phyloP scores from a whole-genome alignment of 768 basidiomycete species.

The Daedaleopsis sinensis region DNA sequence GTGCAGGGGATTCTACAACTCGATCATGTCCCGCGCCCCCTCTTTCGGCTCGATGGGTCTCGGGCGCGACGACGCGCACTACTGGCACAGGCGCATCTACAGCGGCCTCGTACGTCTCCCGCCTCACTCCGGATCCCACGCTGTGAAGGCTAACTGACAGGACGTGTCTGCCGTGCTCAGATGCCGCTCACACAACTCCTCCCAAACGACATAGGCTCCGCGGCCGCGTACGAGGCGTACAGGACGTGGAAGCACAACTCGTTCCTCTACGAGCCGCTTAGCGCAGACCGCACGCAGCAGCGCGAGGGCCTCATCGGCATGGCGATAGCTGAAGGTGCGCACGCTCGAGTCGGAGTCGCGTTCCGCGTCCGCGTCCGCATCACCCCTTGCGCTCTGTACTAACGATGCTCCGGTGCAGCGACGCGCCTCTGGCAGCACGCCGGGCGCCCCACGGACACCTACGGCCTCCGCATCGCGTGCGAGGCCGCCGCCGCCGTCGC shows the following conservation, averaged over 20 bases:
- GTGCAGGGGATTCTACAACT: slow-evolving; percentile 39
- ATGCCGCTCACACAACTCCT: slow-evolving; percentile 52
- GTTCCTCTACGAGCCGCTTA: slow-evolving; percentile 54
- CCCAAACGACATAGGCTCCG: slow-evolving; percentile 69
- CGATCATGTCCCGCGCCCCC: slow-evolving; percentile 34
- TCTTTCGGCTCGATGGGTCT: slow-evolving; percentile 40
- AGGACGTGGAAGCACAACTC: slow-evolving; percentile 60
- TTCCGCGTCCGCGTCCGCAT: too few species aligned
- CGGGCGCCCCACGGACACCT: slow-evolving; percentile 44
- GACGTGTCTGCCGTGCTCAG: slow-evolving; percentile 31
- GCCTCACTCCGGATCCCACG: background rate
- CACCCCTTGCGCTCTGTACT: too few species aligned
- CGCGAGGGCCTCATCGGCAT: slow-evolving; percentile 68
- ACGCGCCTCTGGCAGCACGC: slow-evolving; percentile 57
- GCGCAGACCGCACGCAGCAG: slow-evolving; percentile 59
- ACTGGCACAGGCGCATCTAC: slow-evolving; percentile 70
- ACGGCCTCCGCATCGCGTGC: slow-evolving; percentile 52
- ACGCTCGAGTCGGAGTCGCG: too few species aligned
- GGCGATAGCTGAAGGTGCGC: slow-evolving; percentile 70
- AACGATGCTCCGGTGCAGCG: too few species aligned
- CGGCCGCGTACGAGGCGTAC: slow-evolving; percentile 79
- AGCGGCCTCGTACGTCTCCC: slow-evolving; percentile 50
- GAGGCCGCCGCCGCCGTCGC: slow-evolving; percentile 76
- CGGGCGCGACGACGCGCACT: slow-evolving; percentile 60
- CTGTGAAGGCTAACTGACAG: background rate